Conservation (phyloP, 495 filamentous ascomycete genomes). For the Penicillium subrubescens region DNA sequence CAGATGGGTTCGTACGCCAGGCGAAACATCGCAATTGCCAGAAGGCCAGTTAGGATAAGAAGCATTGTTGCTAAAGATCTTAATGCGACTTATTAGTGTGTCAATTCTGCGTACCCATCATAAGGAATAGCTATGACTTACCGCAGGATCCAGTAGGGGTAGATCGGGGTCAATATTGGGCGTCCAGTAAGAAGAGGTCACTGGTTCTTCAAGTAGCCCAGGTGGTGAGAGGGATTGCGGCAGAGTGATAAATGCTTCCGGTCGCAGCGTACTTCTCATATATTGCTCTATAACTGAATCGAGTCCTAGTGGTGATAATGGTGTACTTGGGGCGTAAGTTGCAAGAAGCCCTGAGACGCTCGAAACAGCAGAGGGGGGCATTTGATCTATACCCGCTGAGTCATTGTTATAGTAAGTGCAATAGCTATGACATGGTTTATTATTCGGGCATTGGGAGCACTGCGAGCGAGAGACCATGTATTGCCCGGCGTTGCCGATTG, state of each 20-base stretch:
- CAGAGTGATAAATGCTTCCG: constrained; percentile 12
- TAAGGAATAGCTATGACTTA: constrained; percentile 3
- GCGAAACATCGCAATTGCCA: background rate
- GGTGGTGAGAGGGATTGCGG: background rate
- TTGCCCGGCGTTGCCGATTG: background rate
- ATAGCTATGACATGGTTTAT: background rate
- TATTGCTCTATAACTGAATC: constrained; percentile 14
- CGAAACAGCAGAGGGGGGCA: background rate
- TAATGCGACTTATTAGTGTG: background rate
- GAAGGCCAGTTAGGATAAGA: background rate
- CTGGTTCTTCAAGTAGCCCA: background rate
- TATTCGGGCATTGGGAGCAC: constrained; percentile 4
- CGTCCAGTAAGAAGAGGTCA: constrained; percentile 8
- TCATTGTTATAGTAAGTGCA: constrained; percentile 2
- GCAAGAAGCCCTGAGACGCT: background rate
- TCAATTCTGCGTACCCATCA: background rate
- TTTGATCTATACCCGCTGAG: background rate
- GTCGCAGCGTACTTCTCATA: constrained; percentile 11
- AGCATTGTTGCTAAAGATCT: background rate
- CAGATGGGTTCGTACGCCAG: too few relatives aligned
- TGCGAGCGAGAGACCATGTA: background rate
- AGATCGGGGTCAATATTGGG: constrained; percentile 16
- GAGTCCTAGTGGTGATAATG: background rate
- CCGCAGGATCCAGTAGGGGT: constrained; percentile 3
- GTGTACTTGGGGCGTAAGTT: background rate